Evolutionary conservation across 305 asterid genomes (phyloP).

Genomic region (Solanum hybrid): DNA sequence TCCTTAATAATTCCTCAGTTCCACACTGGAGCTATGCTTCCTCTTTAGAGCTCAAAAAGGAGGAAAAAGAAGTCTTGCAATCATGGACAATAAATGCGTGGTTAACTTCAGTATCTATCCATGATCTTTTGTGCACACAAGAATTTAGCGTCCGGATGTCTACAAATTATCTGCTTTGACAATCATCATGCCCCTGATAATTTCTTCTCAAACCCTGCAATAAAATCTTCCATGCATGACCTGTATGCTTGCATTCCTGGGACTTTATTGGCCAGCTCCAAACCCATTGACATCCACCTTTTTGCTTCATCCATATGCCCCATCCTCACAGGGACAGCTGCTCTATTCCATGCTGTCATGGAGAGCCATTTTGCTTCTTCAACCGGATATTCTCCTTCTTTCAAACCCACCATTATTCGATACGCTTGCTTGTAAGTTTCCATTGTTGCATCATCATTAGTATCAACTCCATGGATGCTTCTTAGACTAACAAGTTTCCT

Average conservation of each 20-base stretch:
- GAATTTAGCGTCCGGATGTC: background rate
- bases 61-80: background rate
- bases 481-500: slow-evolving; percentile 55
- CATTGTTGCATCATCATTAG: slow-evolving; percentile 46
- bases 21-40: background rate
- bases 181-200: slow-evolving; percentile 18
- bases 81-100: background rate
- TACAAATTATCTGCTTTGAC: slow-evolving; percentile 14
- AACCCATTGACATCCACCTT: slow-evolving; percentile 80
- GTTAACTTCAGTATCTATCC: background rate
- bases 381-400: slow-evolving; percentile 72
- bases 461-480: slow-evolving; percentile 38
- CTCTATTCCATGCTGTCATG: slow-evolving; percentile 96
- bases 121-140: background rate
- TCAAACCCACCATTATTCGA: slow-evolving; percentile 82
- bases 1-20: background rate
- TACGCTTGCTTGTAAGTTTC: slow-evolving; percentile 67
- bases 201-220: slow-evolving; percentile 45
- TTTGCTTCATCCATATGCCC: slow-evolving; percentile 55
- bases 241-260: slow-evolving; percentile 67
- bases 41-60: background rate
- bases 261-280: slow-evolving; percentile 67
- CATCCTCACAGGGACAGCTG: slow-evolving; percentile 69
- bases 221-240: slow-evolving; percentile 80
- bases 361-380: slow-evolving; percentile 95